Conservation (phyloP, 164 flowering plant species). For the Taxillus chinensis region DNA sequence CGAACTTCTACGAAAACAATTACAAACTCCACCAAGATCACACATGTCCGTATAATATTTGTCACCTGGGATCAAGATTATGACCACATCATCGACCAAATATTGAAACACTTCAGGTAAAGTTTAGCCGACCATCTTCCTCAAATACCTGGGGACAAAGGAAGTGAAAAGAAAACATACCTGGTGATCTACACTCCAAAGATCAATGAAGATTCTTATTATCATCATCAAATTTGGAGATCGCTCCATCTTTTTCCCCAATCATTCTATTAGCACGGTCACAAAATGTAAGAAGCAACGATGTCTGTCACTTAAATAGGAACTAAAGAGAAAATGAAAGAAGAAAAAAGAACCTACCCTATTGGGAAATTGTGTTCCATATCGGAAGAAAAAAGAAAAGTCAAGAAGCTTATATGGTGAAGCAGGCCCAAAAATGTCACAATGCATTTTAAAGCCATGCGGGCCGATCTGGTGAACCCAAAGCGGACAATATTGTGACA, state of each 20-base stretch:
- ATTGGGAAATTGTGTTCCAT: too few species aligned
- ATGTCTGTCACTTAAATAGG: too few species aligned
- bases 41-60: constrained; percentile 35
- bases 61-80: constrained; percentile 25
- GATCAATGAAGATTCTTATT: constrained; percentile 59
- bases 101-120: background rate
- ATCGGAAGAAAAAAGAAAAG: too few species aligned
- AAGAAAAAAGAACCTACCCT: too few species aligned
- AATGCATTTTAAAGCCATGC: too few species aligned
- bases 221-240: constrained; percentile 65
- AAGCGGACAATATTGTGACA: too few species aligned
- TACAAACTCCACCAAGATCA: background rate
- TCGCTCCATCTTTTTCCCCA: constrained; percentile 83
- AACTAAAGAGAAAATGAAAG: too few species aligned
- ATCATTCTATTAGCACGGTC: constrained; percentile 94
- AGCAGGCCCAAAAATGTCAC: too few species aligned
- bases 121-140: background rate
- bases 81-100: constrained; percentile 10
- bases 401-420: too few species aligned
- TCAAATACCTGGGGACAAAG: background rate
- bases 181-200: constrained; percentile 37
- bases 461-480: too few species aligned
- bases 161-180: constrained; percentile 17
- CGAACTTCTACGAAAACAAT: background rate
- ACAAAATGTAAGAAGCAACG: constrained; percentile 30